Evolutionary conservation across 371 early-diverging fungal genomes (phyloP), one percentile per base, ranked within the genome.

Genomic region (Rhizopus delemar): DNA sequence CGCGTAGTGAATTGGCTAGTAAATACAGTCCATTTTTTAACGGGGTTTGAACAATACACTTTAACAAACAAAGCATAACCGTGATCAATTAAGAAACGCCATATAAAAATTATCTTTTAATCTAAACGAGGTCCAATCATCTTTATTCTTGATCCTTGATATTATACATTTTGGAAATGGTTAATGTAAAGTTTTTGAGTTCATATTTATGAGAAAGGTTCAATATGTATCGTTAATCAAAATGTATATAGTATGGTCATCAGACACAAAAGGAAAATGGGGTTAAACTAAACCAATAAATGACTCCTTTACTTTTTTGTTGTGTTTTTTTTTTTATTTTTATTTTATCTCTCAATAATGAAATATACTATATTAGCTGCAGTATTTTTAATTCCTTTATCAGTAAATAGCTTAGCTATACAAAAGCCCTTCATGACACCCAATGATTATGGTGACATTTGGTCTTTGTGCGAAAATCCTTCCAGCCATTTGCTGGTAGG

Each of bases 381-480:
- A n/a, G 6, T 15, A 5, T 6, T n/a, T 6, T 11, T 11, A 6
- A n/a, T 43, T n/a, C 43, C 43, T n/a, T 43, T 43, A 15, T n/a
- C 5, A 6, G 43, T 43, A 43, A 43, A 6, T 2, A 6, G 13
- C n/a, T 15, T 43, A n/a, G 43, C 12, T 11, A n/a, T n/a, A 39
- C 53, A 57, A 39, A 36, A 53, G 12, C 8, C 43, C 1, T 69
- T 59, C 48, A 62, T 69, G 69, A 53, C 56, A 39, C 74, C 75
- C 8, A 70, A 67, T 15, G 62, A 63, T 7, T 75, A 71, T 62
- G 78, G 78, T 28, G 71, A 69, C 45, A 71, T 78, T 45, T 78
- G 76, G 79, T 73, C 76, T 4, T 53, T 78, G 31, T 75, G 79
- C 48, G 65, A 57, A 43, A 60, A 70, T 63, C 70, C 76, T 9